Conservation (phyloP, 768 basidiomycete species). For the Mycena amicta region DNA sequence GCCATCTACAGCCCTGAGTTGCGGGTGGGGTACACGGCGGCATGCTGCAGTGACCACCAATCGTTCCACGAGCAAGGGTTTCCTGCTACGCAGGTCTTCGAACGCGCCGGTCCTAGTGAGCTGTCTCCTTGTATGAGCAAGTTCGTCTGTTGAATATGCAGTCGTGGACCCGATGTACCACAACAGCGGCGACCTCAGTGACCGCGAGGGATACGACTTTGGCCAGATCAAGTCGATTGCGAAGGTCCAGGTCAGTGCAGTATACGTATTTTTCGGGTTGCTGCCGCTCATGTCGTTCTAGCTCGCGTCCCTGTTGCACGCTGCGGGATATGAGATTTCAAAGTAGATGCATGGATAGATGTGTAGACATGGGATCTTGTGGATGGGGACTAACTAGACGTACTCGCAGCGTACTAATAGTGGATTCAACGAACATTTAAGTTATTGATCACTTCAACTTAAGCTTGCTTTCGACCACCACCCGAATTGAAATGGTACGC, state of each 20-base stretch:
- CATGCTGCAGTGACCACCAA: conserved; percentile 94
- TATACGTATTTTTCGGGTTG: neutral
- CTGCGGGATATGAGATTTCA: conserved; percentile 59
- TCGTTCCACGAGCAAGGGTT: conserved; percentile 83
- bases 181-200: conserved; percentile 80
- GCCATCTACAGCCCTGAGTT: conserved; percentile 82
- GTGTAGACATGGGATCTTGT: neutral
- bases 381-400: no score
- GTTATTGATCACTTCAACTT: neutral
- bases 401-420: no score
- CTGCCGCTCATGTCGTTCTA: conserved; percentile 24
- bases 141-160: conserved; percentile 26
- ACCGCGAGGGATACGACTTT: conserved; percentile 81
- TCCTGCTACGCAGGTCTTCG: conserved; percentile 86
- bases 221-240: conserved; percentile 81
- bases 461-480: neutral
- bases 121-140: conserved; percentile 10
- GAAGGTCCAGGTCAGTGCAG: conserved; percentile 71
- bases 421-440: no score
- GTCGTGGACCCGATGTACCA: conserved; percentile 92
- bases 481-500: neutral
- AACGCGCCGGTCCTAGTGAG: conserved; percentile 76
- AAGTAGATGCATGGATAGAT: conserved; percentile 5
- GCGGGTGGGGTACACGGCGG: conserved; percentile 66
- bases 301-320: conserved; percentile 73